phyloP scores from a whole-genome alignment of 2,329 filamentous ascomycete species.

The Penicillium sp. region DNA sequence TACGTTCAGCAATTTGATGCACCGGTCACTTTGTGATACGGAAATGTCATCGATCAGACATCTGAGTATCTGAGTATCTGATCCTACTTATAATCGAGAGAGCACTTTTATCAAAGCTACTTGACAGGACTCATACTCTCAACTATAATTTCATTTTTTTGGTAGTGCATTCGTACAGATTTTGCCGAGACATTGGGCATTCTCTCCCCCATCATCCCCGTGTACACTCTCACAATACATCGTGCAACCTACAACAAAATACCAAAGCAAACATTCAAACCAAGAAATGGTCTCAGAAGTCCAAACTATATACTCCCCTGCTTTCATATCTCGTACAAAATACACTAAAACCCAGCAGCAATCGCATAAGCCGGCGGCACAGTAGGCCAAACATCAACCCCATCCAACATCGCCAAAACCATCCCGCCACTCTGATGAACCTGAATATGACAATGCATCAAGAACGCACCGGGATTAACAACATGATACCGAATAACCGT shows the following conservation, averaged over 20 bases:
- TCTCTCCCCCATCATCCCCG: neutral
- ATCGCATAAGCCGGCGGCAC: conserved; percentile 16
- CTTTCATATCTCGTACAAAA: neutral
- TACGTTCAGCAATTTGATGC: neutral
- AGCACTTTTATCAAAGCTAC: neutral
- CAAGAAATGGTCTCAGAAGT: neutral
- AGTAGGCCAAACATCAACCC: conserved; percentile 46
- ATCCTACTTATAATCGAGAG: neutral
- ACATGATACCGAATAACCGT: conserved; percentile 49
- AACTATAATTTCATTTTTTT: neutral
- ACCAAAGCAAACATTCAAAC: neutral
- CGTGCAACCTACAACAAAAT: neutral
- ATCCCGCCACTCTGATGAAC: conserved; percentile 52
- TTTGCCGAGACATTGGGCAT: neutral
- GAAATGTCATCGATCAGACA: neutral
- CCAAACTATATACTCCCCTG: neutral
- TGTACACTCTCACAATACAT: neutral
- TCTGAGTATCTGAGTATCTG: no score
- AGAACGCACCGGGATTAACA: conserved; percentile 48
- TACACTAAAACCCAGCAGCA: conserved; percentile 15
- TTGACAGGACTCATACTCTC: neutral
- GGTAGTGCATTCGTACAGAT: neutral
- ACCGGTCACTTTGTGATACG: neutral
- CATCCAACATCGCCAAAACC: conserved; percentile 50
- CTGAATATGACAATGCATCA: conserved; percentile 55